Evolutionary conservation across 768 basidiomycete genomes (phyloP).

Genomic region (Tulasnella sp.): DNA sequence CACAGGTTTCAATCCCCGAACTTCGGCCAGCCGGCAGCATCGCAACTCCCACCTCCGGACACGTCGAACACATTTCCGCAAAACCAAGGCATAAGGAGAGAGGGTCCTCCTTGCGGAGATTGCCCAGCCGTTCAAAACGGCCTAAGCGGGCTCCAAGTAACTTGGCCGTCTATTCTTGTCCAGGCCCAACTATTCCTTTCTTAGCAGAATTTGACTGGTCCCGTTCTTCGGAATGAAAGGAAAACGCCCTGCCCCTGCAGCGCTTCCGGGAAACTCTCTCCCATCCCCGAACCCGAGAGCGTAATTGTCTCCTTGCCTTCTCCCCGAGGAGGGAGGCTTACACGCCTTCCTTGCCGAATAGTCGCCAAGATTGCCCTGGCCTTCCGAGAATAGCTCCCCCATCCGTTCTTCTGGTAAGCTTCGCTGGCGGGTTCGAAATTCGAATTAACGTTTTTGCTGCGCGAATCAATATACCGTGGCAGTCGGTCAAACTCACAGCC

Average conservation of each 20-base stretch:
- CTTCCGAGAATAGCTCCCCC: not conserved
- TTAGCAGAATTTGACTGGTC: too few species aligned
- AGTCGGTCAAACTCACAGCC: not conserved
- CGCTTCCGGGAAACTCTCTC: not conserved
- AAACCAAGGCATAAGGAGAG: not conserved
- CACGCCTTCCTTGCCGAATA: not conserved
- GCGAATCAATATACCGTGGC: not conserved
- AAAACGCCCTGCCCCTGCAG: not conserved
- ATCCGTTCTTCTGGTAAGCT: not conserved
- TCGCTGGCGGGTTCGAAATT: not conserved
- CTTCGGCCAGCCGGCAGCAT: not conserved
- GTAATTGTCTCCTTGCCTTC: not conserved
- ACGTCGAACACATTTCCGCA: not conserved
- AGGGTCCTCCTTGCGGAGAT: too few species aligned
- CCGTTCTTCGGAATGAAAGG: too few species aligned
- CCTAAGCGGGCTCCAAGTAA: not conserved
- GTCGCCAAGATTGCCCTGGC: not conserved
- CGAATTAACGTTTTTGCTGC: not conserved
- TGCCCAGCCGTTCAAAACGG: not conserved
- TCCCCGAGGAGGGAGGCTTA: not conserved
- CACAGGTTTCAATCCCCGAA: not conserved
- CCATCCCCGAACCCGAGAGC: slow-evolving; percentile 1
- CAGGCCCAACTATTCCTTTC: not conserved
- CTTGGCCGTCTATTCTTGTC: slow-evolving; percentile 3
- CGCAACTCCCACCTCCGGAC: not conserved